Percentiles rank a stretch among this genome's conserved stretches.
Evolutionary conservation across 2,329 filamentous ascomycete genomes (phyloP).

Genomic region (Bimuria novae-zelandiae): DNA sequence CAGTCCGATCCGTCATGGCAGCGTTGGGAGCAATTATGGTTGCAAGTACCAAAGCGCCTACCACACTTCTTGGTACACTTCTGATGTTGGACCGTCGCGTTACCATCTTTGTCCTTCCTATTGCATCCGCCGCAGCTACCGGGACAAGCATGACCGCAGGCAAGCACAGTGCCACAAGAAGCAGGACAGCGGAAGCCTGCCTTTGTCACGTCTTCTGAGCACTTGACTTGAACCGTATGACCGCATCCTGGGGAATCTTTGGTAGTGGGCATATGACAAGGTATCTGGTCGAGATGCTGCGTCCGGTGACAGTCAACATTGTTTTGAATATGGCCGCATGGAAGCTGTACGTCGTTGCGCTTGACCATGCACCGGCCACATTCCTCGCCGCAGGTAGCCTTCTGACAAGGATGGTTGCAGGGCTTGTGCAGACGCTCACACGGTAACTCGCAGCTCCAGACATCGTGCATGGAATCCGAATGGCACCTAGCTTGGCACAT

Average conservation of each 20-base stretch:
- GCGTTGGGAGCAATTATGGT: slow-evolving; percentile 27
- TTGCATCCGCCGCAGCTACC: slow-evolving; percentile 58
- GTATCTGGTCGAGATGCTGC: slow-evolving; percentile 54
- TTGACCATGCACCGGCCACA: slow-evolving; percentile 30
- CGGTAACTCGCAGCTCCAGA: slow-evolving; percentile 29
- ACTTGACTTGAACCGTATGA: slow-evolving; percentile 59
- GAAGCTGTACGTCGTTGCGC: slow-evolving; percentile 27
- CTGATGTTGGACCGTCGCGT: slow-evolving; percentile 13
- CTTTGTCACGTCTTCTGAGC: slow-evolving; percentile 52
- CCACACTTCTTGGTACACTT: slow-evolving; percentile 31
- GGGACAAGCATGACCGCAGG: slow-evolving; percentile 64
- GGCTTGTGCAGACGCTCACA: slow-evolving; percentile 28
- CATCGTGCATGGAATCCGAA: slow-evolving; percentile 34
- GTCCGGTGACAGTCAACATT: slow-evolving; percentile 21
- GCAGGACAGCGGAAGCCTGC: slow-evolving; percentile 54
- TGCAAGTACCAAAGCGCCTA: slow-evolving; percentile 33
- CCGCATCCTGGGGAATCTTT: slow-evolving; percentile 59
- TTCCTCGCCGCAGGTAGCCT: slow-evolving; percentile 32
- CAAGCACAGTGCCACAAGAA: slow-evolving; percentile 52
- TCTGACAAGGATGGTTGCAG: slow-evolving; percentile 37
- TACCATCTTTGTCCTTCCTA: slow-evolving; percentile 30
- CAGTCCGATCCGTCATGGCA: slow-evolving; percentile 37
- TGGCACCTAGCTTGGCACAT: slow-evolving; percentile 35
- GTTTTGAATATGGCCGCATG: slow-evolving; percentile 33
- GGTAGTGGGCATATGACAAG: slow-evolving; percentile 54